Base-by-base conservation (phyloP, 768 basidiomycete genomes). In the Lepiota brunneoincarnata region DNA sequence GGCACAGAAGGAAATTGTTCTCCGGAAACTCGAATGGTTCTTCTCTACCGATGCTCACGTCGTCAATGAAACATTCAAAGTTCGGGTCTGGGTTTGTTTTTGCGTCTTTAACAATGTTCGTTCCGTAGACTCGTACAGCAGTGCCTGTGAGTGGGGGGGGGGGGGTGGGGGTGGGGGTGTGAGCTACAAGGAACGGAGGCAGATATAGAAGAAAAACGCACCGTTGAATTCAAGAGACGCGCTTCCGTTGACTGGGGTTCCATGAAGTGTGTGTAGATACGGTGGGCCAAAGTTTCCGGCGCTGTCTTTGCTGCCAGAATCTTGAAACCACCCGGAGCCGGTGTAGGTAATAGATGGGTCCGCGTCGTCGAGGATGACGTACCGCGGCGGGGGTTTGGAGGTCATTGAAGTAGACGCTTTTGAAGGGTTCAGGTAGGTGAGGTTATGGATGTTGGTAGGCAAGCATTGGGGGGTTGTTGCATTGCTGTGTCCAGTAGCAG, bases 341-440 rank as follows among this genome's bases (percentile, higher is more conserved):
- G 50, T 56, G 43, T 73, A 73, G 4, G 54, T 56, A 36, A 75
- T 72, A 26, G 54, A 45, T 0, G 56, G 52, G 56, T 70, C 66
- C 2, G 65, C 64, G 49, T 75, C 73, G 58, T 75, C 73, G 1
- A 75, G 63, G 20, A 72, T 58, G 23, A 69, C 64, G 57, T 61
- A 64, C 39, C 70, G 69, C 21, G 31, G 31, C 11, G 31, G 31
- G 11, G 31, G 31, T 31, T 31, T 31, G 7, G 31, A 31, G 28
- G 28, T 46, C 42, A 21, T 20, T 23, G 14, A 11, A 14, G 21
- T 24, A 6, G 12, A 14, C 18, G 17, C 7, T 7, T 28, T 28
- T 3, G 26, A 28, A 28, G 7, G 4, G 26, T 31, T 31, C 31
- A 9, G 31, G 11, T 31, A 6, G 31, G 7, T 6, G 11, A 10